Evolutionary conservation across 495 filamentous ascomycete species (phyloP).

Genomic region (Aspergillus campestris): DNA sequence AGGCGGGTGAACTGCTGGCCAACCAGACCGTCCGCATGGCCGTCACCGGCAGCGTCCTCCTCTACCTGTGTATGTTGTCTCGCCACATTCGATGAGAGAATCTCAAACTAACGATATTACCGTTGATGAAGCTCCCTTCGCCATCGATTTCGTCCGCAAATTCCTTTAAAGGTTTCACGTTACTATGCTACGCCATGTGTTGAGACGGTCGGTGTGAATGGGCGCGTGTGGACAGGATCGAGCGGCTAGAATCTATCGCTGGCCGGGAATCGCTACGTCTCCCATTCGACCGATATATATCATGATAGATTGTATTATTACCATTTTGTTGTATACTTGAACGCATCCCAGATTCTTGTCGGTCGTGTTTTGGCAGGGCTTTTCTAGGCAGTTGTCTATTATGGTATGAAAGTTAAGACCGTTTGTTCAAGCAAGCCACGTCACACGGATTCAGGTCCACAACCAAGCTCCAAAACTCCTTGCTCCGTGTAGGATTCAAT

Average conservation of each 20-base stretch:
- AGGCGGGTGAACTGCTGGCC: slow-evolving; percentile 65
- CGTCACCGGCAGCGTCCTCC: slow-evolving; percentile 51
- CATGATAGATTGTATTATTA: too few relatives aligned
- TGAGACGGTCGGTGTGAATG: background rate
- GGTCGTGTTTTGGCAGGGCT: too few relatives aligned
- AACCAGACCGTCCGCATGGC: slow-evolving; percentile 54
- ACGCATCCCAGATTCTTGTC: too few relatives aligned
- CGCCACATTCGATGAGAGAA: slow-evolving; percentile 1
- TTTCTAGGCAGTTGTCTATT: too few relatives aligned
- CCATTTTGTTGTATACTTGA: too few relatives aligned
- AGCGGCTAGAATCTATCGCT: too few relatives aligned
- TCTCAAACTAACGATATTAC: too few relatives aligned
- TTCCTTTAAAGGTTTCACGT: slow-evolving; percentile 49
- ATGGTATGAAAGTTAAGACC: too few relatives aligned
- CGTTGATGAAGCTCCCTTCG: slow-evolving; percentile 60
- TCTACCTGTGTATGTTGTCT: slow-evolving; percentile 71
- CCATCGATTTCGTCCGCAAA: slow-evolving; percentile 66
- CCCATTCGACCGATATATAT: too few relatives aligned
- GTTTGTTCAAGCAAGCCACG: too few relatives aligned
- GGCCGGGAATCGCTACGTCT: too few relatives aligned
- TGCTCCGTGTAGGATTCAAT: slow-evolving; percentile 5
- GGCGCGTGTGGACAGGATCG: too few relatives aligned
- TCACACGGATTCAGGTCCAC: slow-evolving; percentile 2
- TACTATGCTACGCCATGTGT: background rate
- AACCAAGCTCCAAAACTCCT: slow-evolving; percentile 12